Conservation (phyloP, 2,329 filamentous ascomycete species). For the Nemania bipapillata region DNA sequence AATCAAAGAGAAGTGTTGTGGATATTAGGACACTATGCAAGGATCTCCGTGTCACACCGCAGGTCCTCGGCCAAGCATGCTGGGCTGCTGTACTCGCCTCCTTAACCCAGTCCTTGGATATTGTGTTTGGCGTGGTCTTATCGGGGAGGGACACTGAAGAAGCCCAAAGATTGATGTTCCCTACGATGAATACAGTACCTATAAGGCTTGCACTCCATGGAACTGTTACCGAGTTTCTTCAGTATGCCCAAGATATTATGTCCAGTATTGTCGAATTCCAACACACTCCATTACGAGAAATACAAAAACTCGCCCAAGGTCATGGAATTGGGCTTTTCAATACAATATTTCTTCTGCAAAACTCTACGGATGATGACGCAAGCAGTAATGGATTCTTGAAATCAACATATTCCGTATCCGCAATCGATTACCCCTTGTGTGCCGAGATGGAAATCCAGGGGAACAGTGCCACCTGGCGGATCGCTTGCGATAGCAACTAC, state of each 20-base stretch:
- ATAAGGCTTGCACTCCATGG: conserved; percentile 79
- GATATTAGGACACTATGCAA: conserved; percentile 71
- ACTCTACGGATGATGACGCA: conserved; percentile 33
- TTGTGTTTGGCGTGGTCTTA: conserved; percentile 83
- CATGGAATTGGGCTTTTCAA: conserved; percentile 59
- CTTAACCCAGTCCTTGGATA: conserved; percentile 72
- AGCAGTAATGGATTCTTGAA: conserved; percentile 60
- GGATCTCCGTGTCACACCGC: conserved; percentile 73
- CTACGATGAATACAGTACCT: conserved; percentile 90
- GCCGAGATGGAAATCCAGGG: conserved; percentile 77
- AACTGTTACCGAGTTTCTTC: conserved; percentile 70
- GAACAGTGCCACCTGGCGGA: conserved; percentile 72
- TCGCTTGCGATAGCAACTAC: conserved; percentile 72
- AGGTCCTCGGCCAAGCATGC: conserved; percentile 78
- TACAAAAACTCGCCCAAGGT: conserved; percentile 63
- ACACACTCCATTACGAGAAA: conserved; percentile 78
- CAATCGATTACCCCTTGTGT: conserved; percentile 83
- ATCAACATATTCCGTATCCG: conserved; percentile 71
- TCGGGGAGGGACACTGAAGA: conserved; percentile 83
- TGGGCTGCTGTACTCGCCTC: conserved; percentile 78
- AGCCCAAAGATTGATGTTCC: conserved; percentile 77
- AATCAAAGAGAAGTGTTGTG: conserved; percentile 56
- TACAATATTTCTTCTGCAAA: conserved; percentile 67
- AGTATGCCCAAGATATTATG: conserved; percentile 77
- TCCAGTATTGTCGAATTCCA: conserved; percentile 75